Percentiles rank a stretch among this genome's conserved stretches.
Conservation (phyloP, 2,329 filamentous ascomycete species). For the Fusarium pseudocircinatum region DNA sequence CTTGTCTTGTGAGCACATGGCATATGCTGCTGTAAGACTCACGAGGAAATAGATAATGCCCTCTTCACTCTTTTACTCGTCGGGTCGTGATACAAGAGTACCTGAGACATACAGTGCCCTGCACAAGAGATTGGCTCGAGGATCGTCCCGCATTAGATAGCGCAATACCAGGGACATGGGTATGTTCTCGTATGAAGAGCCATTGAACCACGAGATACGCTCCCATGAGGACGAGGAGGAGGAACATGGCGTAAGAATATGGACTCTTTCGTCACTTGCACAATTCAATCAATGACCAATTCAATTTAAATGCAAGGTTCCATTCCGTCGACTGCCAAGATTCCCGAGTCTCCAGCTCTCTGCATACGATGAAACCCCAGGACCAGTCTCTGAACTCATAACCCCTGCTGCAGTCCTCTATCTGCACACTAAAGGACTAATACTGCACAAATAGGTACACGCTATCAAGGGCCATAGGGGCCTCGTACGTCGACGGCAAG, state of each 20-base stretch:
- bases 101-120: constrained; percentile 4
- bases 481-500: constrained; percentile 8
- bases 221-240: background rate
- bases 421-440: background rate
- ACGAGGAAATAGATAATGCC: background rate
- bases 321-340: background rate
- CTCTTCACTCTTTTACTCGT: background rate
- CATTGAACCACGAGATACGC: background rate
- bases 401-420: background rate
- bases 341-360: background rate
- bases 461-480: background rate
- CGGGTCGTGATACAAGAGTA: background rate
- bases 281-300: background rate
- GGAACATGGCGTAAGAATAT: background rate
- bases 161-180: background rate
- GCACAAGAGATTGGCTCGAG: constrained; percentile 4
- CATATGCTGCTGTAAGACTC: background rate
- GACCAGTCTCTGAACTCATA: constrained; percentile 1
- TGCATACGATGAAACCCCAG: constrained; percentile 11
- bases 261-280: background rate
- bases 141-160: constrained; percentile 4
- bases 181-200: background rate
- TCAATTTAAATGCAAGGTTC: background rate
- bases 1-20: background rate
- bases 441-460: background rate